These are phyloP conservation scores for Fraxinus dipetala DNA, from an alignment of 305 asterid species.

Conservation along the genomic window DNA sequence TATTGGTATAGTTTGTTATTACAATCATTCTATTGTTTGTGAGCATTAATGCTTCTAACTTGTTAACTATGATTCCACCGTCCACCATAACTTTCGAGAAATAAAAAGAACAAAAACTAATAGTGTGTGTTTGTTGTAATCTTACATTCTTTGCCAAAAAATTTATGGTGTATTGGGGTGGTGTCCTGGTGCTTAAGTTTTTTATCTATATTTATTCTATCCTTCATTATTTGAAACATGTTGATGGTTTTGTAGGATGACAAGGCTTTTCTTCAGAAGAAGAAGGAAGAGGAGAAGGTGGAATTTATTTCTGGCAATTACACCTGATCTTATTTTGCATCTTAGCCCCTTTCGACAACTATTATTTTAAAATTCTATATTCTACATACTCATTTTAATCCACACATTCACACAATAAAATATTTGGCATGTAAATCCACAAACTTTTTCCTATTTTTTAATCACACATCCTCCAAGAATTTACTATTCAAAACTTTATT, in stretches of 20 bases:
- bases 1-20: not conserved
- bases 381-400: too few relatives aligned
- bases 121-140: not conserved
- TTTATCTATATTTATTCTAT: not conserved
- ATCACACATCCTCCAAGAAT: too few relatives aligned
- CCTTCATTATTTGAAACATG: not conserved
- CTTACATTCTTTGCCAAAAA: not conserved
- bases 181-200: not conserved
- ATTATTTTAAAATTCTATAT: too few relatives aligned
- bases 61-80: not conserved
- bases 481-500: too few relatives aligned
- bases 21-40: not conserved
- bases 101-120: not conserved
- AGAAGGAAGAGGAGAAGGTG: conserved; percentile 95
- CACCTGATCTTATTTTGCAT: not conserved
- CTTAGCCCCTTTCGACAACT: not conserved
- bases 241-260: conserved; percentile 49
- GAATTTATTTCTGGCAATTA: not conserved
- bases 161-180: not conserved
- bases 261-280: conserved; percentile 74
- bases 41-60: not conserved
- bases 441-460: too few relatives aligned
- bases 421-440: too few relatives aligned
- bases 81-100: not conserved
- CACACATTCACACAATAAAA: too few relatives aligned